Evolutionary conservation across 257 asterid species (phyloP).

Genomic region (Salvia rosmarinus): DNA sequence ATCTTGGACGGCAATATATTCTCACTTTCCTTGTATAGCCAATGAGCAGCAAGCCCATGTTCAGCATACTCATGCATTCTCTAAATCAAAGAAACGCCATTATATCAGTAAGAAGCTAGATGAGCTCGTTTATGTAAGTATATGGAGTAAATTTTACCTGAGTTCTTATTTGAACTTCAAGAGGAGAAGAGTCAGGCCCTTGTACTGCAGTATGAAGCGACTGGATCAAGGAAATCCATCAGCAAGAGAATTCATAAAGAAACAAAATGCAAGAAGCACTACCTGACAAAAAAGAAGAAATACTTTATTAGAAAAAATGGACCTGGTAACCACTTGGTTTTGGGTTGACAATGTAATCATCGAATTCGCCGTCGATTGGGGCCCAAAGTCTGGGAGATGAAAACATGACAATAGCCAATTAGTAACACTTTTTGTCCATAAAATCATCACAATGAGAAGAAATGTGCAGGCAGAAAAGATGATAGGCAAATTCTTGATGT

Average conservation of each 20-base stretch:
- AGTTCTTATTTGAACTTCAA: slow-evolving; percentile 97
- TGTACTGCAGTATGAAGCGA: slow-evolving; percentile 95
- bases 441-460: slow-evolving; percentile 28
- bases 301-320: slow-evolving; percentile 8
- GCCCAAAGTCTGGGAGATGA: slow-evolving; percentile 74
- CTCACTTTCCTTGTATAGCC: slow-evolving; percentile 96
- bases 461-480: slow-evolving; percentile 14
- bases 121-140: slow-evolving; percentile 10
- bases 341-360: slow-evolving; percentile 92
- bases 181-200: slow-evolving; percentile 86
- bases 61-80: slow-evolving; percentile 98
- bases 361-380: slow-evolving; percentile 93
- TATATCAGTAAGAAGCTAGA: slow-evolving; percentile 14
- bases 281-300: neutral
- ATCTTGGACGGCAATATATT: slow-evolving; percentile 57
- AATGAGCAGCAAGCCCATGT: slow-evolving; percentile 98
- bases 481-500: slow-evolving; percentile 15
- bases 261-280: slow-evolving; percentile 22
- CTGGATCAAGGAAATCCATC: slow-evolving; percentile 50
- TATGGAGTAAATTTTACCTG: slow-evolving; percentile 51
- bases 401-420: slow-evolving; percentile 20
- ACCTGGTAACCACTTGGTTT: slow-evolving; percentile 99
- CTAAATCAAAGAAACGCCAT: slow-evolving; percentile 44
- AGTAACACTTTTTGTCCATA: slow-evolving; percentile 24
- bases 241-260: slow-evolving; percentile 43